Conservation (phyloP, 768 basidiomycete species). For the Mycena sanguinolenta region DNA sequence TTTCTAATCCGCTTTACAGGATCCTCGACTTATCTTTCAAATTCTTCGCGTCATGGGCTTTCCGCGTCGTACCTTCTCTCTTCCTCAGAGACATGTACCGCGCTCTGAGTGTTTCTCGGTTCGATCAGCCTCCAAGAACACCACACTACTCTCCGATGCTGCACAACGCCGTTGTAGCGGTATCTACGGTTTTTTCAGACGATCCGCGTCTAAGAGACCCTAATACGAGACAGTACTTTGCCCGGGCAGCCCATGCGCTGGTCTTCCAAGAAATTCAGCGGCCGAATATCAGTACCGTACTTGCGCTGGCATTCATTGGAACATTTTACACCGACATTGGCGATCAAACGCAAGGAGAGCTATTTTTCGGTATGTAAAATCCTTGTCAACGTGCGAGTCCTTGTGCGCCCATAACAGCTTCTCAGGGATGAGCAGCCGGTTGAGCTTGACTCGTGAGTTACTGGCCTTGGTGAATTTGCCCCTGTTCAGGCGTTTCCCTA, state of each 20-base stretch:
- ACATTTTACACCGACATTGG: constrained; percentile 35
- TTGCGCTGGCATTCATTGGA: constrained; percentile 37
- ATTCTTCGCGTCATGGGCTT: constrained; percentile 51
- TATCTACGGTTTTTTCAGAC: constrained; percentile 38
- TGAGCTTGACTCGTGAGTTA: constrained; percentile 24
- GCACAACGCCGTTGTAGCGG: constrained; percentile 60
- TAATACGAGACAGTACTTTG: constrained; percentile 33
- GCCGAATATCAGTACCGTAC: constrained; percentile 39
- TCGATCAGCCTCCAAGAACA: constrained; percentile 42
- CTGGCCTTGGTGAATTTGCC: not conserved
- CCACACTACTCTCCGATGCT: constrained; percentile 66
- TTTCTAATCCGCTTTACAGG: constrained; percentile 34
- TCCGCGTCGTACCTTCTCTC: constrained; percentile 54
- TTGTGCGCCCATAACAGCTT: too few relatives aligned
- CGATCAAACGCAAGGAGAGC: constrained; percentile 33
- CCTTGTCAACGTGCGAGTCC: too few relatives aligned
- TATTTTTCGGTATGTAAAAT: constrained; percentile 33
- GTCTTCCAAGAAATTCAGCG: constrained; percentile 32
- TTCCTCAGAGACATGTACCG: constrained; percentile 59
- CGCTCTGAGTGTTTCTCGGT: constrained; percentile 45
- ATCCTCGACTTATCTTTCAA: constrained; percentile 54
- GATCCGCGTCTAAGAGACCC: constrained; percentile 34
- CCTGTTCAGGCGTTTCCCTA: constrained; percentile 22
- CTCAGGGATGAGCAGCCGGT: constrained; percentile 27
- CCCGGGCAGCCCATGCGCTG: constrained; percentile 32